Base-by-base conservation (phyloP, 108 stramenopile species). In the Fistulifera pelliculosa region DNA sequence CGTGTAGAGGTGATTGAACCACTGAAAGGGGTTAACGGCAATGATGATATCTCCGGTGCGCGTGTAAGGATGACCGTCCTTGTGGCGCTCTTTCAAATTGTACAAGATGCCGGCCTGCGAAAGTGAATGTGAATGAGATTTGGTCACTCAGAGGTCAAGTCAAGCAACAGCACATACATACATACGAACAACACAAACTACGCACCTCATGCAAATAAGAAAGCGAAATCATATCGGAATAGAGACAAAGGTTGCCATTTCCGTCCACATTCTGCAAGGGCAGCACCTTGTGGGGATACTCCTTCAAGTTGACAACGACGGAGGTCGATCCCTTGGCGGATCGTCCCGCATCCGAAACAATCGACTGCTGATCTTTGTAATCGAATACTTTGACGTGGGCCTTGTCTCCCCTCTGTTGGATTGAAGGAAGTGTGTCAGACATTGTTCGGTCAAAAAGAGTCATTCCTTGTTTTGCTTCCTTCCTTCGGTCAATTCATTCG, bases 151-250 rank as follows among this genome's bases (percentile, higher is more conserved):
- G 17, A 48, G 17, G 10, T 8, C 17, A 10, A 16, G 10, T 10
- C 12, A 10, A 8, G 17, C n/a, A 48, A 16, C 47, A 48, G 17
- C 10, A 10, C 12, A 18, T 16, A 16, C 47, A 48, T 48, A 10
- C 47, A 48, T 48, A 10, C 47, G 10, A 16, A 10, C 47, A 13
- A 26, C 7, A 51, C 3, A 51, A 23, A 26, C 50, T 35, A 54
- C 76, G 16, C 61, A 73, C 77, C 73, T 97, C 96, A 73, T 95
- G 94, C 60, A 97, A 70, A 52, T 88, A 68, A 11, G 85, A 68
- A 8, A 97, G 79, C 50, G 83, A 65, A 10, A 82, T 83, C 80
- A 97, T 86, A 60, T 97, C 96, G 1, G 70, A 49, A 53, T 61
- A 71, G 4, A 57, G 53, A 19, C 42, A 47, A 28, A 79, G 42